Conservation (phyloP, 768 basidiomycete species). For the Amanita molliuscula region DNA sequence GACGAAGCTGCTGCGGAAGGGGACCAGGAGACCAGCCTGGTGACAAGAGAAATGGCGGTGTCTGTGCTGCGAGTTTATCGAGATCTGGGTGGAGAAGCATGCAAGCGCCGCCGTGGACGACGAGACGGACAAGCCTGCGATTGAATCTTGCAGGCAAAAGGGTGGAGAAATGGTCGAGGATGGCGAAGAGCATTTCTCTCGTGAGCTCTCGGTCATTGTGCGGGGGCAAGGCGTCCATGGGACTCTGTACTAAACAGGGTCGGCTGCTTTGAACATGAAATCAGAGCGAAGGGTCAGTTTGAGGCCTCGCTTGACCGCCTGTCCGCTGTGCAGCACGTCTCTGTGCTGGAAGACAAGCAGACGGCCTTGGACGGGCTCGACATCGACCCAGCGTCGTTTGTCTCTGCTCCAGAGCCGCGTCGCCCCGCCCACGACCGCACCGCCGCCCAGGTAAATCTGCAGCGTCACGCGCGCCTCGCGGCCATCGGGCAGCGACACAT, state of each 20-base stretch:
- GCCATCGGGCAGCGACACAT: constrained; percentile 24
- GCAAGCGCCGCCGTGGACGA: constrained; percentile 65
- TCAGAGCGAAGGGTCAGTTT: constrained; percentile 33
- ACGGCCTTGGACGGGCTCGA: constrained; percentile 31
- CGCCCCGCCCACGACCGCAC: constrained; percentile 24
- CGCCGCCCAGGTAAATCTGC: constrained; percentile 33
- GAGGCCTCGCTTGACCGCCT: constrained; percentile 26
- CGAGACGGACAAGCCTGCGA: constrained; percentile 39
- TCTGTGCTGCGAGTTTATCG: constrained; percentile 20
- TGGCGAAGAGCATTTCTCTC: constrained; percentile 28
- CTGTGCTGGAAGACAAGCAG: constrained; percentile 36
- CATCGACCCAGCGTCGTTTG: constrained; percentile 23
- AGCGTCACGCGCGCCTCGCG: constrained; percentile 29
- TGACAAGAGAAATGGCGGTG: constrained; percentile 11
- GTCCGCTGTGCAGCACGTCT: constrained; percentile 29
- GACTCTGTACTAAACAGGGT: no score
- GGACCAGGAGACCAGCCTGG: neutral
- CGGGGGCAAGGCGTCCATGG: constrained; percentile 6
- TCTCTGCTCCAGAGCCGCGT: constrained; percentile 26
- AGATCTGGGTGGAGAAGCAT: constrained; percentile 55
- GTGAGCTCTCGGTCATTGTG: constrained; percentile 31
- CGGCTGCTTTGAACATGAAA: constrained; percentile 17
- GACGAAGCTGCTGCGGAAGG: constrained; percentile 9
- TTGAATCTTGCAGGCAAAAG: constrained; percentile 36
- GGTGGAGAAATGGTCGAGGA: constrained; percentile 42